phyloP scores from a whole-genome alignment of 2,329 filamentous ascomycete genomes.

The Ascosphaera apis region DNA sequence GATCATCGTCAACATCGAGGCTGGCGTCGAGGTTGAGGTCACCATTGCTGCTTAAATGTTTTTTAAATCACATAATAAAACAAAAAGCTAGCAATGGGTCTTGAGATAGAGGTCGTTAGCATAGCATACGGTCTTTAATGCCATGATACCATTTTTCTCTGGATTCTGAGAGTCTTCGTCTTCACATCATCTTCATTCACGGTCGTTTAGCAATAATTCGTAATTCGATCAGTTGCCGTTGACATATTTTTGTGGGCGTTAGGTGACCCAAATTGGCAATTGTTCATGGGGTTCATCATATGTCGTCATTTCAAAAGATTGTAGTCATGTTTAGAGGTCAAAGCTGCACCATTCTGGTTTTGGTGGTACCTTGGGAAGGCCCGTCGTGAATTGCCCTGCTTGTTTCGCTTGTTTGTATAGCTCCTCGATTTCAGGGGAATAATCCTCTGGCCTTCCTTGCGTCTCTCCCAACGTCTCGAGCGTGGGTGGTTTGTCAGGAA shows the following conservation, averaged over 20 bases:
- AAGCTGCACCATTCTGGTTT: slow-evolving; percentile 52
- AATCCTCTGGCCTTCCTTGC: slow-evolving; percentile 29
- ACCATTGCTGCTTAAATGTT: slow-evolving; percentile 30
- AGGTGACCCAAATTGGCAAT: too few relatives aligned
- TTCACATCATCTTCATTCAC: too few relatives aligned
- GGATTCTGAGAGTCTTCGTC: too few relatives aligned
- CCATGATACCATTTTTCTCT: too few relatives aligned
- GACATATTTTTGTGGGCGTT: too few relatives aligned
- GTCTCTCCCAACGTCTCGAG: slow-evolving; percentile 20
- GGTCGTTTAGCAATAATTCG: too few relatives aligned
- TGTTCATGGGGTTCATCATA: too few relatives aligned
- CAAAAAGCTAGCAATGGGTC: background rate
- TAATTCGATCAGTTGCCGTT: too few relatives aligned
- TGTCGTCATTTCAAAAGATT: too few relatives aligned
- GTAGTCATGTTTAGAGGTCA: slow-evolving; percentile 46
- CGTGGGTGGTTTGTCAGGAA: slow-evolving; percentile 43
- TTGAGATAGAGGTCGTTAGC: background rate
- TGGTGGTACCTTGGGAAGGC: slow-evolving; percentile 51
- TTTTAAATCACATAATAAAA: background rate
- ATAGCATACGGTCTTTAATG: too few relatives aligned
- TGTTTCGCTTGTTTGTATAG: slow-evolving; percentile 42
- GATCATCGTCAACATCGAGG: slow-evolving; percentile 32
- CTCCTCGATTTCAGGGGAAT: slow-evolving; percentile 29
- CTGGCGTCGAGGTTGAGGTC: slow-evolving; percentile 30
- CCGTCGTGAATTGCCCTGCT: slow-evolving; percentile 44